phyloP scores from a whole-genome alignment of 139 green algal genomes.

The Limnomonas spitsbergensis region DNA sequence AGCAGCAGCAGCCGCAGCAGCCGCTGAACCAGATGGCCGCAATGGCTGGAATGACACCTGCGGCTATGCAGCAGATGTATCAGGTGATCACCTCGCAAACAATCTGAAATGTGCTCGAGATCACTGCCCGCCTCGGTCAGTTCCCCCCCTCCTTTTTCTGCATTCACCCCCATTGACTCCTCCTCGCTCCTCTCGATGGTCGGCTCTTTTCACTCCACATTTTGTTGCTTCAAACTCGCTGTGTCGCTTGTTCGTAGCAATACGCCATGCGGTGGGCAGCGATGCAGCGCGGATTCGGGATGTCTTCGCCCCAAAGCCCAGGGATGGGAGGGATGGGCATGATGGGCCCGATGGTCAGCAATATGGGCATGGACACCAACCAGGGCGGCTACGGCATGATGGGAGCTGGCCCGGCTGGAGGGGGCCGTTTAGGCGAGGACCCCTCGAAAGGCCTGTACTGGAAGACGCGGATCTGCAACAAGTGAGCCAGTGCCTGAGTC shows the following conservation, averaged over 20 bases:
- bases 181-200: not conserved
- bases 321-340: constrained; percentile 22
- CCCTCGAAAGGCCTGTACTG: constrained; percentile 19
- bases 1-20: not conserved
- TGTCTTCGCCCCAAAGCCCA: not conserved
- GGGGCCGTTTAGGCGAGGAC: not conserved
- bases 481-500: no score
- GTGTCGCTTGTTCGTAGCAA: constrained; percentile 28
- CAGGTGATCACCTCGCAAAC: constrained; percentile 12
- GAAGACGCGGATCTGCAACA: constrained; percentile 54
- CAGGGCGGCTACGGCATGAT: not conserved
- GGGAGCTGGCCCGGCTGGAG: not conserved
- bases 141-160: no score
- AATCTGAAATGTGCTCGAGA: no score
- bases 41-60: constrained; percentile 15
- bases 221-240: no score
- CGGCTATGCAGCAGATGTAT: constrained; percentile 19
- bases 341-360: constrained; percentile 19
- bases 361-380: not conserved
- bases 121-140: no score
- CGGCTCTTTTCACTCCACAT: not conserved
- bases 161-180: not conserved
- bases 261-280: constrained; percentile 37
- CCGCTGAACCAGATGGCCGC: constrained; percentile 9
- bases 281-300: no score